A percentile compares a stretch with the other conserved stretches of the same genome.
Evolutionary conservation across 768 basidiomycete genomes (phyloP).

Genomic region (Termitomyces sp.): DNA sequence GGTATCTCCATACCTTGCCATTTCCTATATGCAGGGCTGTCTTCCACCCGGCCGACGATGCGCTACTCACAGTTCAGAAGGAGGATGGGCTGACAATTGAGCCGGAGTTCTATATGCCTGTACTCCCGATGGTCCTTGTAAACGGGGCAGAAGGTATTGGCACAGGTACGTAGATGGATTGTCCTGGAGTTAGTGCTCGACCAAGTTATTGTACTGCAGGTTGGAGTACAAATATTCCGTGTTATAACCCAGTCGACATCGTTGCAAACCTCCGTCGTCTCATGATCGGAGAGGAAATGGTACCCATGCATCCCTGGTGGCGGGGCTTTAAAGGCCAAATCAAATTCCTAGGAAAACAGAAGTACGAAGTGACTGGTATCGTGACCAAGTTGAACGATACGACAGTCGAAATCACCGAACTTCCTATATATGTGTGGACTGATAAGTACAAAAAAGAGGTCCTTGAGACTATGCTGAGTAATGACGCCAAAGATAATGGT

Average conservation of each 20-base stretch:
- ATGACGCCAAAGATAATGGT: constrained; percentile 68
- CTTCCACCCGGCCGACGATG: constrained; percentile 82
- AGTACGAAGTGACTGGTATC: constrained; percentile 75
- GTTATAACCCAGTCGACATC: constrained; percentile 89
- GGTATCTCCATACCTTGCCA: constrained; percentile 91
- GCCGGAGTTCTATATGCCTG: constrained; percentile 91
- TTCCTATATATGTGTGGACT: constrained; percentile 96
- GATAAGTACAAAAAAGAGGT: constrained; percentile 79
- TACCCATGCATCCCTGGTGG: constrained; percentile 95
- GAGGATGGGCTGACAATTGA: constrained; percentile 87
- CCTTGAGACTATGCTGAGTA: constrained; percentile 73
- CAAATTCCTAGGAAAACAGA: constrained; percentile 75
- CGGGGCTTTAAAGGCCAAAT: constrained; percentile 90
- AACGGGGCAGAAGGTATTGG: constrained; percentile 98
- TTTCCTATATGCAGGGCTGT: constrained; percentile 67
- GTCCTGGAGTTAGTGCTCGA: not conserved
- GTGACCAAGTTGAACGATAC: constrained; percentile 73
- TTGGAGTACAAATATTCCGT: constrained; percentile 92
- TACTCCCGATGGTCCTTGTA: constrained; percentile 81
- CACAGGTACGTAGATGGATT: constrained; percentile 52
- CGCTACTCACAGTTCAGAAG: constrained; percentile 73
- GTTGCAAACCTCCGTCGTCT: constrained; percentile 81
- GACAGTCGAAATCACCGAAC: constrained; percentile 92
- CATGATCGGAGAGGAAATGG: constrained; percentile 80
- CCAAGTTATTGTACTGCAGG: constrained; percentile 35